A percentile compares a stretch with the other conserved stretches of the same genome.
These are phyloP conservation scores for Kwoniella sp. DNA, from an alignment of 768 basidiomycete genomes.

Conservation along the genomic window DNA sequence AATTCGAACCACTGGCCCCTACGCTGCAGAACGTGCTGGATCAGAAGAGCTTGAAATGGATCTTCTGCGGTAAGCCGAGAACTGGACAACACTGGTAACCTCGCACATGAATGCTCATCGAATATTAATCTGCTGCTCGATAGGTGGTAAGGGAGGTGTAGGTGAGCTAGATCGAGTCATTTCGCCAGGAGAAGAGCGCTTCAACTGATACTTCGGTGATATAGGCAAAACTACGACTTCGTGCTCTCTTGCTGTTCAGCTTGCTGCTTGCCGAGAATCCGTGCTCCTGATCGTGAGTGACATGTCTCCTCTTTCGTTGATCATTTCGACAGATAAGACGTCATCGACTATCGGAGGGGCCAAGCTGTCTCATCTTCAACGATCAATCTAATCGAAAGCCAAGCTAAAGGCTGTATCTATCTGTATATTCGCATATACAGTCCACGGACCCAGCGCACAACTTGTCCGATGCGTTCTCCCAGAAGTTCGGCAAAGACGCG, in stretches of 20 bases:
- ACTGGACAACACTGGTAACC: background rate
- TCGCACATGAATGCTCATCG: background rate
- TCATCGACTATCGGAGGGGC: no score
- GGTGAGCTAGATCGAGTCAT: conserved; percentile 62
- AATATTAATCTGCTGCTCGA: background rate
- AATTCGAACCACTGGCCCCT: conserved; percentile 69
- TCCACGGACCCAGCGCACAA: conserved; percentile 99
- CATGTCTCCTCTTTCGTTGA: no score
- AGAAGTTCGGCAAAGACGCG: conserved; percentile 99
- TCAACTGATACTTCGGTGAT: background rate
- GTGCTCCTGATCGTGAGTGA: conserved; percentile 82
- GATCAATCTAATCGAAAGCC: background rate
- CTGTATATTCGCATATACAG: conserved; percentile 60
- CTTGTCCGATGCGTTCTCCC: conserved; percentile 92
- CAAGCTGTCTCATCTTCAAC: conserved; percentile 52
- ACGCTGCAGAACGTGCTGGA: conserved; percentile 94
- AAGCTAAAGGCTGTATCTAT: background rate
- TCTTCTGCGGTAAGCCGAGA: conserved; percentile 84
- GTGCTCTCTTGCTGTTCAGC: conserved; percentile 94
- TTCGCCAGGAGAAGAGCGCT: background rate
- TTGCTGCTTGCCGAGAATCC: conserved; percentile 86
- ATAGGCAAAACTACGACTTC: conserved; percentile 97
- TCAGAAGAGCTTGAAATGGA: conserved; percentile 91
- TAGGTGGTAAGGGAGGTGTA: conserved; percentile 98
- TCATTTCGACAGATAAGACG: no score